Base-by-base conservation (phyloP, 2,329 filamentous ascomycete genomes). In the Huntiella bhutanensis region DNA sequence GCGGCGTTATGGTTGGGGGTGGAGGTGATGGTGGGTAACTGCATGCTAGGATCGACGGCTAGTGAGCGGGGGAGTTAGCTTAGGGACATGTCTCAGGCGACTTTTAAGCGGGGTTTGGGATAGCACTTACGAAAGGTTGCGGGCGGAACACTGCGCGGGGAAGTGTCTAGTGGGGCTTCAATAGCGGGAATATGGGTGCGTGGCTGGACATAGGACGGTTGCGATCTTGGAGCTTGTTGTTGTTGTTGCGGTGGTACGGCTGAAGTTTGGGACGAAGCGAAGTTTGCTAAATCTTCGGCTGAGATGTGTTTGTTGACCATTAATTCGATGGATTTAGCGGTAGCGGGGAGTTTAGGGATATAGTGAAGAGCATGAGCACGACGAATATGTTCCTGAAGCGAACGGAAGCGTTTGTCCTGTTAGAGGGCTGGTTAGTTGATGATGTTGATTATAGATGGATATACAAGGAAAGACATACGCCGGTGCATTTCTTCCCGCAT, bases 321-420 rank as follows among this genome's bases (percentile, higher is more conserved):
- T 61, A 94, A 71, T 58, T 82, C 69, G 64, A 98, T 95, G 77
- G 86, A 95, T 66, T 96, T 88, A 64, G 95, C 88, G 55, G 88
- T 98, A 42, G 91, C 91, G 54, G 91, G 88, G 56, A 96, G 81
- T 73, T 96, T 95, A 43, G 91, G 80, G 56, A 98, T 93, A 66
- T 96, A 96, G 62, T 95, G 82, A 62, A 93, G 86, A 51, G 88
- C 88, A 62, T 98, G 91, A 54, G 91, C 88, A 62, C 91, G 80
- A 57, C 91, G 84, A 58, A 98, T 96, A 60, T 98, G 91, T 73
- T 98, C 91, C 66, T 96, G 91, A 85, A 98, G 96, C 52, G 88
- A 96, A 62, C 91, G 86, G 67, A 87, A 98, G 55, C 84, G 76
- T 65, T 93, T 93, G 68, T 92, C 85, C 85, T 92, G 64, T 61